Base-by-base conservation (phyloP, 257 asterid genomes). In the Fraxinus americana region DNA sequence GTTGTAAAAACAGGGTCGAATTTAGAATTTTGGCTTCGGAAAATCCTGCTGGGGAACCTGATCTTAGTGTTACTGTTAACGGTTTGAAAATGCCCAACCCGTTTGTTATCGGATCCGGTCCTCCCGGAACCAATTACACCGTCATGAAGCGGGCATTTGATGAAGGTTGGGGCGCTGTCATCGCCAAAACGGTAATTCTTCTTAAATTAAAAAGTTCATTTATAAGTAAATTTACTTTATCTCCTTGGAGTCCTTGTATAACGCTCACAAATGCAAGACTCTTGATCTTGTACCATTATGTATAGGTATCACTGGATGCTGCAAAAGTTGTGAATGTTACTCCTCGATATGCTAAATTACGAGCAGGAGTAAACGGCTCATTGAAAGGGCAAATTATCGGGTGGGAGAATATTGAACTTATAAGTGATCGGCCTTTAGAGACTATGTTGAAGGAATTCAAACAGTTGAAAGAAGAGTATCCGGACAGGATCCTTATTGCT, bases 101-200 rank as follows among this genome's bases (percentile, higher is more conserved):
- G 0, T 95, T 93, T 77, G 99, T 93, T 0, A 95, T 95, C 81
- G 99, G 98, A 54, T 95, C 99, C 79, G 99, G 99, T 23, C 99
- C 99, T 50, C 99, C 99, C 1, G 99, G 99, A 0, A 95, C 99
- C 75, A 95, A 95, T 79, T 89, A 89, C 82, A 87, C 96, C 0
- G 99, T 95, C 79, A 95, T 95, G 99, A 95, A 89, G 80, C 90
- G 92, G 76, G 99, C 98, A 16, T 95, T 95, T 72, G 97, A 95
- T 81, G 99, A 95, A 85, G 98, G 98, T 0, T 95, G 99, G 98
- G 99, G 99, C 45, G 99, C 90, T 83, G 99, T 95, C 72, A 95
- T 95, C 84, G 99, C 98, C 73, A 95, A 95, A 87, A 95, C 99
- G 91, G 99, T 95, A 84, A 29, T 23, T 61, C 16, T 9, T 13